A percentile compares a stretch with the other conserved stretches of the same genome.
phyloP scores from a whole-genome alignment of 2,329 filamentous ascomycete species.

The Chaetomium globosum region DNA sequence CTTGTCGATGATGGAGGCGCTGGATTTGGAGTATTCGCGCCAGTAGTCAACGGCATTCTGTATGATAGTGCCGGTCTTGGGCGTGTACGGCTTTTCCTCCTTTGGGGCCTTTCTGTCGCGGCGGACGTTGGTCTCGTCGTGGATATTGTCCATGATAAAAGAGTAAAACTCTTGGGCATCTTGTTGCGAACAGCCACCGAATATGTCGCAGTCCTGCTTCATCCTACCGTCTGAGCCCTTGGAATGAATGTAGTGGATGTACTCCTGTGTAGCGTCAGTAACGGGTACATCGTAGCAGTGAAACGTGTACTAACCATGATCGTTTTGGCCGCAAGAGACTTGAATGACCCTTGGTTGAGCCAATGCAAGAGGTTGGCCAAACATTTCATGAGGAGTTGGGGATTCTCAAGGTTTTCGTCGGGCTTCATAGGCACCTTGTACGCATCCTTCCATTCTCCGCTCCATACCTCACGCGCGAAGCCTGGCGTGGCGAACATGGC shows the following conservation, averaged over 20 bases:
- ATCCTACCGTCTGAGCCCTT: slow-evolving; percentile 38
- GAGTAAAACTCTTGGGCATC: slow-evolving; percentile 89
- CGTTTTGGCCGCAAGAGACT: slow-evolving; percentile 56
- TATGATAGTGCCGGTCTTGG: slow-evolving; percentile 40
- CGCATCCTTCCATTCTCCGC: slow-evolving; percentile 61
- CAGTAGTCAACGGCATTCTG: slow-evolving; percentile 74
- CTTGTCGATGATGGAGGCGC: slow-evolving; percentile 74
- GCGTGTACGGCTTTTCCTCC: slow-evolving; percentile 32
- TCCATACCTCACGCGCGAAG: slow-evolving; percentile 67
- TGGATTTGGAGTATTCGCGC: slow-evolving; percentile 68
- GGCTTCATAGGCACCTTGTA: slow-evolving; percentile 69
- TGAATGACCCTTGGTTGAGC: slow-evolving; percentile 56
- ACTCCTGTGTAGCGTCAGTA: slow-evolving; percentile 52
- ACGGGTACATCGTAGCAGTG: slow-evolving; percentile 32
- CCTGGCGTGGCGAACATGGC: slow-evolving; percentile 73
- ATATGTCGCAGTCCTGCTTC: slow-evolving; percentile 52
- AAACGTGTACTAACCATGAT: slow-evolving; percentile 54
- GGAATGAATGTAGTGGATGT: slow-evolving; percentile 64
- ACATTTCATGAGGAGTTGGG: slow-evolving; percentile 63
- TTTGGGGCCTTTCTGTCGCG: slow-evolving; percentile 46
- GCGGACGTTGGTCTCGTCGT: slow-evolving; percentile 77
- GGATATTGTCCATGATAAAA: slow-evolving; percentile 78
- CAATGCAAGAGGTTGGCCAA: slow-evolving; percentile 62
- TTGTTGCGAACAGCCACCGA: slow-evolving; percentile 77
- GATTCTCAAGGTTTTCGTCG: slow-evolving; percentile 55